Conservation (phyloP, 345 rosid genomes). For the Adansonia digitata region DNA sequence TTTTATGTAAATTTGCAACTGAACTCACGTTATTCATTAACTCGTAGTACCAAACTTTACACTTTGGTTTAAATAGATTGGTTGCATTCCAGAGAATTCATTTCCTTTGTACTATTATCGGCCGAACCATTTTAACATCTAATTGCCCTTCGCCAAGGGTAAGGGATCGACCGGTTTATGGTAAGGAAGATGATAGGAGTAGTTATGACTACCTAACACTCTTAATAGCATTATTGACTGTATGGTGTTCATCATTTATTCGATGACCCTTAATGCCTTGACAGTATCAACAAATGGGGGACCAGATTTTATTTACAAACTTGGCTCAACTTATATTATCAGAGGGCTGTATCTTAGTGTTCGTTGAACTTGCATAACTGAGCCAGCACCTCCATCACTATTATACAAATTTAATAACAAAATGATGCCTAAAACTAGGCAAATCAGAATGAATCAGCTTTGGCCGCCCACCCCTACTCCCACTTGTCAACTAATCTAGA, state of each 20-base stretch:
- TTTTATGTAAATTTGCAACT: too few species aligned
- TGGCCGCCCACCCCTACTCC: neutral
- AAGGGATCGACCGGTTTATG: neutral
- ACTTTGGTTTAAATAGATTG: neutral
- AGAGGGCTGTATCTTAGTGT: neutral
- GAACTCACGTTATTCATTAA: neutral
- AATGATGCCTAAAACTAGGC: neutral
- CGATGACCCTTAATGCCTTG: too few species aligned
- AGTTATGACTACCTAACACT: neutral
- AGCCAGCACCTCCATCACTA: neutral
- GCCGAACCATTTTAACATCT: neutral
- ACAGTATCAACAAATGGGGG: neutral
- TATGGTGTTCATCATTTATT: too few species aligned
- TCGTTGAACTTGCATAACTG: neutral
- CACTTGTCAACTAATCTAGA: constrained; percentile 1
- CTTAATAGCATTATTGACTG: neutral
- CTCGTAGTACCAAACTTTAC: neutral
- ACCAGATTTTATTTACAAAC: neutral
- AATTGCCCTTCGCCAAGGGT: neutral
- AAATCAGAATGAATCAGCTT: neutral
- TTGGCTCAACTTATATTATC: neutral
- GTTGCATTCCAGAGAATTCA: neutral
- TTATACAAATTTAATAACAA: neutral
- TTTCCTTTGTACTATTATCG: too few species aligned
- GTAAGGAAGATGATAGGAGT: neutral